These are phyloP conservation scores for Arthrobotrys entomopaga DNA, from an alignment of 2,329 filamentous ascomycete genomes.

Conservation along the genomic window DNA sequence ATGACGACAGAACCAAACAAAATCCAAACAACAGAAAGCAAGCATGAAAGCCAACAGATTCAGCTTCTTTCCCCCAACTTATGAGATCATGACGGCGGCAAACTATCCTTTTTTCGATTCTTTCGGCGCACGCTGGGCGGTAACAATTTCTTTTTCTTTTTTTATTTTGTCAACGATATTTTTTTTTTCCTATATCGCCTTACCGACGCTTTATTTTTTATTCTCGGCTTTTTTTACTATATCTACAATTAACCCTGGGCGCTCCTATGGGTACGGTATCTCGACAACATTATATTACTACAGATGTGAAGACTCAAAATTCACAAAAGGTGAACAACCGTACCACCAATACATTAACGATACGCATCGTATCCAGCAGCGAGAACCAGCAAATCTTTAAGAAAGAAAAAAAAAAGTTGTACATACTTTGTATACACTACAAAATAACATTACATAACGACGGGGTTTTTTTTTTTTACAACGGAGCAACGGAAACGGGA, in stretches of 20 bases:
- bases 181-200: slow-evolving; percentile 2
- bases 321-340: no score
- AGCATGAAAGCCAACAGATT: slow-evolving; percentile 14
- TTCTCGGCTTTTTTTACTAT: background rate
- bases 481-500: background rate
- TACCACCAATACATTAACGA: background rate
- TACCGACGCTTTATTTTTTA: background rate
- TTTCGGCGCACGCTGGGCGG: slow-evolving; percentile 12
- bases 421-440: slow-evolving; percentile 12
- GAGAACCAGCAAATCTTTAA: background rate
- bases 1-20: slow-evolving; percentile 42
- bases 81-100: slow-evolving; percentile 16
- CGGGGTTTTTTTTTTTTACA: background rate
- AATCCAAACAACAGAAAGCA: slow-evolving; percentile 2
- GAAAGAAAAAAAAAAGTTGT: background rate
- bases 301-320: background rate
- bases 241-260: background rate
- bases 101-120: slow-evolving; percentile 16
- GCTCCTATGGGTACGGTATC: no score
- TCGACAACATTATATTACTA: background rate
- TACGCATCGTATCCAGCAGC: background rate
- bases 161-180: background rate
- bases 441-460: slow-evolving; percentile 5
- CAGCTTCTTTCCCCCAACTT: slow-evolving; percentile 4
- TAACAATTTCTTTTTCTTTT: background rate